A percentile compares a stretch with the other conserved stretches of the same genome.
Evolutionary conservation across 192 early-diverging fungal genomes (phyloP).

Genomic region (Physocladia obscura): DNA sequence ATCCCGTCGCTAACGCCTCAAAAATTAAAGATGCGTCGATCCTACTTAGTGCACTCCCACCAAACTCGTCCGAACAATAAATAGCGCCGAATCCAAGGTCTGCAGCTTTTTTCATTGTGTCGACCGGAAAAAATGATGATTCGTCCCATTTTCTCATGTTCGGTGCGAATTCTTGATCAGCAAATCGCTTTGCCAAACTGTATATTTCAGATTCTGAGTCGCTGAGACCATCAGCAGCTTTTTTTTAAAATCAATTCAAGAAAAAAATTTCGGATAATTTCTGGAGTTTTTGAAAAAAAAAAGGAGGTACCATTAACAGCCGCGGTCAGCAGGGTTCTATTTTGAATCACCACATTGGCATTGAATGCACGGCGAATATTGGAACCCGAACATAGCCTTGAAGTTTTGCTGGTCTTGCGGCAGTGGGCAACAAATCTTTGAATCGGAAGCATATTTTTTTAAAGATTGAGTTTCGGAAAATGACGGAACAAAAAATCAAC

Average conservation of each 20-base stretch:
- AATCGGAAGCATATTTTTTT: no score
- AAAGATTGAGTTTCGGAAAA: no score
- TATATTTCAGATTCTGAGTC: slow-evolving; percentile 52
- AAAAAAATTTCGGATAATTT: no score
- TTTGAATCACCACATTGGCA: no score
- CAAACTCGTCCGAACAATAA: slow-evolving; percentile 42
- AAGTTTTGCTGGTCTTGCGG: no score
- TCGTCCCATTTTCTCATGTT: slow-evolving; percentile 62
- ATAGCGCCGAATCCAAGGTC: slow-evolving; percentile 58
- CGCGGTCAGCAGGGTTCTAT: not conserved
- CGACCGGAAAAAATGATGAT: slow-evolving; percentile 46
- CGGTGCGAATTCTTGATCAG: slow-evolving; percentile 55
- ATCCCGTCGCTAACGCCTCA: slow-evolving; percentile 54
- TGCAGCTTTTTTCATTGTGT: slow-evolving; percentile 51
- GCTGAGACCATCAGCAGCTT: slow-evolving; percentile 28
- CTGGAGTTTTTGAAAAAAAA: slow-evolving; percentile 5
- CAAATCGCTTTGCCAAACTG: slow-evolving; percentile 48
- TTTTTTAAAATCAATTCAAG: no score
- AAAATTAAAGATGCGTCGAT: slow-evolving; percentile 57
- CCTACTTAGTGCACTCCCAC: slow-evolving; percentile 51
- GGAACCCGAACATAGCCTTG: no score
- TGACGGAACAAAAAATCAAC: no score
- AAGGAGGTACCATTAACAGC: not conserved
- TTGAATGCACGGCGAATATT: no score
- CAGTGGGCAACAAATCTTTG: no score